Evolutionary conservation across 371 early-diverging fungal genomes (phyloP).

Genomic region (Conidiobolus incongruus): DNA sequence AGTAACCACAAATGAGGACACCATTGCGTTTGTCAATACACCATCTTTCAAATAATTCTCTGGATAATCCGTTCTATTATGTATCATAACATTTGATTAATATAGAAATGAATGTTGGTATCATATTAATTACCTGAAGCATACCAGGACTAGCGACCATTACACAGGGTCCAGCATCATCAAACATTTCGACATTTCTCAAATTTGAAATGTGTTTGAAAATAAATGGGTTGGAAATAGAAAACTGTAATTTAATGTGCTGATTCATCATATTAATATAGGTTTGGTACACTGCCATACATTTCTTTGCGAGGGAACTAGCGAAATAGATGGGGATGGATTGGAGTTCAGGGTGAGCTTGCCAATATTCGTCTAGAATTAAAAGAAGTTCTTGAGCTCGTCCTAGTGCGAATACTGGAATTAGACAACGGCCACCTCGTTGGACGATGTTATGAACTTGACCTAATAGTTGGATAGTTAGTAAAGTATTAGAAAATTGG

Average conservation of each 20-base stretch:
- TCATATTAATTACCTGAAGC: conserved; percentile 55
- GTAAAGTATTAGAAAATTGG: neutral
- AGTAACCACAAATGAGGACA: conserved; percentile 96
- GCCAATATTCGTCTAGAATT: conserved; percentile 99
- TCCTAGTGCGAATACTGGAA: conserved; percentile 99
- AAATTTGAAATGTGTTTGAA: conserved; percentile 95
- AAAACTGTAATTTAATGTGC: conserved; percentile 81
- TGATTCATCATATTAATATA: conserved; percentile 99
- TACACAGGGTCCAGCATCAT: conserved; percentile 97
- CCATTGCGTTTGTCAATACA: conserved; percentile 91
- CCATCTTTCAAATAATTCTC: conserved; percentile 98
- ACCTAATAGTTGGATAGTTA: conserved; percentile 8
- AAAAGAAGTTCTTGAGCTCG: conserved; percentile 97
- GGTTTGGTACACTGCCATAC: conserved; percentile 98
- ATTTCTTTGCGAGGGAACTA: conserved; percentile 90
- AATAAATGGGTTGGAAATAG: conserved; percentile 88
- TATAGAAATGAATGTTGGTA: conserved; percentile 1
- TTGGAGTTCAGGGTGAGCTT: conserved; percentile 81
- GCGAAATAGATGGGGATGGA: conserved; percentile 97
- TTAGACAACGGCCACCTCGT: conserved; percentile 92
- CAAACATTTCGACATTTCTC: conserved; percentile 80
- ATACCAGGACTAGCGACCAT: conserved; percentile 99
- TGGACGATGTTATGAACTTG: conserved; percentile 83
- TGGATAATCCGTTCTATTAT: conserved; percentile 79
- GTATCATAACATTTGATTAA: neutral